These are phyloP conservation scores for Cochlearia excelsa DNA, from an alignment of 345 rosid genomes.

Conservation along the genomic window DNA sequence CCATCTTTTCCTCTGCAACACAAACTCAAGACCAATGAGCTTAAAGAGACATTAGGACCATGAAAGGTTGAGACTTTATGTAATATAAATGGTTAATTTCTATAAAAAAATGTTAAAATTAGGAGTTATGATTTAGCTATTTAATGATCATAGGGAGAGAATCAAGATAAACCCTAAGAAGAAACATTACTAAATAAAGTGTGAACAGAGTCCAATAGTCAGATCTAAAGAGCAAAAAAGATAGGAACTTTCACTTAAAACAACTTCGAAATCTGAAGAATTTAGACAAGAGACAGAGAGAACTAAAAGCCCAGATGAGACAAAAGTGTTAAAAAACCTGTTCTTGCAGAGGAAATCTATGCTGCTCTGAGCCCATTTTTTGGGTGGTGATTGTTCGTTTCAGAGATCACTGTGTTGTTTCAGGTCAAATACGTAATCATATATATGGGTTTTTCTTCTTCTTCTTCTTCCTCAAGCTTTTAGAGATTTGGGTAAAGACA, in stretches of 20 bases:
- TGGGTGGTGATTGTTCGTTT: no score
- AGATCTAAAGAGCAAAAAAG: slow-evolving; percentile 29
- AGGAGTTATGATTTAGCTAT: no score
- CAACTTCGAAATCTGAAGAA: no score
- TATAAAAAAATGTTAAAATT: no score
- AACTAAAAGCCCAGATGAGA: background rate
- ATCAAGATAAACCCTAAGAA: slow-evolving; percentile 11
- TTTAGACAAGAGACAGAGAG: no score
- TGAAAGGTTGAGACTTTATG: no score
- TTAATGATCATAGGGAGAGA: background rate
- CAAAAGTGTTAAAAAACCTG: slow-evolving; percentile 42
- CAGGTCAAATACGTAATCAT: no score
- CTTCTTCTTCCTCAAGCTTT: no score
- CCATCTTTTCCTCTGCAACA: slow-evolving; percentile 81
- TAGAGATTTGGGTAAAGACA: background rate
- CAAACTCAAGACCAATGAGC: no score
- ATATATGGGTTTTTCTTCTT: no score
- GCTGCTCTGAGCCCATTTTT: slow-evolving; percentile 50
- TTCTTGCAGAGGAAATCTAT: slow-evolving; percentile 67
- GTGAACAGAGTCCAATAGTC: slow-evolving; percentile 20
- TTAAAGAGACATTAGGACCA: no score
- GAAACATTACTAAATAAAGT: slow-evolving; percentile 5
- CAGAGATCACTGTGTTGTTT: background rate
- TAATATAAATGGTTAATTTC: no score
- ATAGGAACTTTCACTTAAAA: background rate